These are phyloP conservation scores for Arachnomyces sp. DNA, from an alignment of 2,329 filamentous ascomycete genomes.

Conservation along the genomic window DNA sequence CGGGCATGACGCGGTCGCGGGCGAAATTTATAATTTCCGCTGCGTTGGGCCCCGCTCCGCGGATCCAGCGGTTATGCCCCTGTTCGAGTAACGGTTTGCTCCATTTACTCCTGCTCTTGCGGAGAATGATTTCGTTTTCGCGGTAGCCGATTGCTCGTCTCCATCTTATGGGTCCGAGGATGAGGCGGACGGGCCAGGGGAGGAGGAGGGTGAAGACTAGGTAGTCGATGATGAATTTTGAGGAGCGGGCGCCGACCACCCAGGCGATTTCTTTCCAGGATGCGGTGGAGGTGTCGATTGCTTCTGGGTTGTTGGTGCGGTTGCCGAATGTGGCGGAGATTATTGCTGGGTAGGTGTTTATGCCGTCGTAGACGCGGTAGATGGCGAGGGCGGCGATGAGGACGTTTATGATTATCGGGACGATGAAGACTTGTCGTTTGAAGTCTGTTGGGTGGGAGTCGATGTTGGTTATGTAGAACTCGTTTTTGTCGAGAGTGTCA, in stretches of 20 bases:
- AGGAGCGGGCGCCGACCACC: conserved; percentile 53
- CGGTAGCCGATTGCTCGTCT: conserved; percentile 67
- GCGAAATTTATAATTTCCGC: conserved; percentile 33
- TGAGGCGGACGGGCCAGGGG: conserved; percentile 68
- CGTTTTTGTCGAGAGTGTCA: conserved; percentile 55
- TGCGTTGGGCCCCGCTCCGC: conserved; percentile 1
- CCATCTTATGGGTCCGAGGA: conserved; percentile 64
- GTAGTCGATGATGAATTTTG: conserved; percentile 68
- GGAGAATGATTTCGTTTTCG: conserved; percentile 72
- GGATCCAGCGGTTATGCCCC: conserved; percentile 38
- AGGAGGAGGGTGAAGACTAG: conserved; percentile 59
- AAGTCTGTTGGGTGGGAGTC: conserved; percentile 62
- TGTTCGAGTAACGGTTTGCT: conserved; percentile 43
- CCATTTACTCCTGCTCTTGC: conserved; percentile 65
- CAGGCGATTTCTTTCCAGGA: conserved; percentile 50
- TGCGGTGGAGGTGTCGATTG: conserved; percentile 52
- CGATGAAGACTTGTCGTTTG: conserved; percentile 75
- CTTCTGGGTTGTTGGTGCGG: conserved; percentile 57
- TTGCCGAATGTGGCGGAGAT: conserved; percentile 59
- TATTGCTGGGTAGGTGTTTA: conserved; percentile 66
- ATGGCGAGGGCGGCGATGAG: conserved; percentile 56
- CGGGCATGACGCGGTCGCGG: conserved; percentile 51
- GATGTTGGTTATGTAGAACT: conserved; percentile 79
- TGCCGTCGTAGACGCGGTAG: conserved; percentile 61
- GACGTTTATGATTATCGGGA: conserved; percentile 71